These are phyloP conservation scores for Telfairia occidentalis DNA, from an alignment of 331 rosid species.

Conservation along the genomic window DNA sequence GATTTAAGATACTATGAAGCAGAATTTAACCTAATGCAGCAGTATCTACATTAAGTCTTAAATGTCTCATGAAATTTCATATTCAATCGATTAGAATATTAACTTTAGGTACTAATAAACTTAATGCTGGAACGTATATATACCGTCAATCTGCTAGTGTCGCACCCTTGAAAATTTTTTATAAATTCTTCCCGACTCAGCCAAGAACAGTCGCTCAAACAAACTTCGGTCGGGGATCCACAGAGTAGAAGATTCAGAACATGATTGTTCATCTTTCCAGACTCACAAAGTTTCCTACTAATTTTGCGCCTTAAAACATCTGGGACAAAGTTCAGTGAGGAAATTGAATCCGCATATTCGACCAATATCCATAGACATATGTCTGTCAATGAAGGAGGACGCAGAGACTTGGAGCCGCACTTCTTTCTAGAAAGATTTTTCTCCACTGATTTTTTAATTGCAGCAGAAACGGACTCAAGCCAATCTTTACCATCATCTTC, in stretches of 20 bases:
- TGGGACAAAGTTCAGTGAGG: conserved; percentile 55
- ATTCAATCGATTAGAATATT: neutral
- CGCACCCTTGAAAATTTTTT: conserved; percentile 30
- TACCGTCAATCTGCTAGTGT: conserved; percentile 43
- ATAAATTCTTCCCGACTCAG: conserved; percentile 53
- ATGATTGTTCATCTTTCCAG: conserved; percentile 39
- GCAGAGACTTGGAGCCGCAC: neutral
- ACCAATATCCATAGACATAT: conserved; percentile 38
- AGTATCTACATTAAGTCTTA: neutral
- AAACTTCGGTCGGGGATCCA: conserved; percentile 60
- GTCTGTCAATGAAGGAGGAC: conserved; percentile 71
- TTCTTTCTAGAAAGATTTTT: too few relatives aligned
- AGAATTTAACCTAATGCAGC: neutral
- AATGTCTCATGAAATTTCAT: neutral
- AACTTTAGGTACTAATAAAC: neutral
- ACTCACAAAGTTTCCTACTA: conserved; percentile 52
- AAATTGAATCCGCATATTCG: conserved; percentile 45
- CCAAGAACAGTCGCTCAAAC: conserved; percentile 78
- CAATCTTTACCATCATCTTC: too few relatives aligned
- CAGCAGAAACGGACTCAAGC: too few relatives aligned
- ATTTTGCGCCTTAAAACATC: conserved; percentile 50
- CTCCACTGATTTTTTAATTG: too few relatives aligned
- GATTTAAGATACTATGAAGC: neutral
- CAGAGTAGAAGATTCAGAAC: conserved; percentile 39
- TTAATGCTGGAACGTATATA: neutral